Percentiles rank a stretch among this genome's conserved stretches.
These are phyloP conservation scores for Gryganskiella cystojenkinii DNA, from an alignment of 192 early-diverging fungal genomes.

Conservation along the genomic window DNA sequence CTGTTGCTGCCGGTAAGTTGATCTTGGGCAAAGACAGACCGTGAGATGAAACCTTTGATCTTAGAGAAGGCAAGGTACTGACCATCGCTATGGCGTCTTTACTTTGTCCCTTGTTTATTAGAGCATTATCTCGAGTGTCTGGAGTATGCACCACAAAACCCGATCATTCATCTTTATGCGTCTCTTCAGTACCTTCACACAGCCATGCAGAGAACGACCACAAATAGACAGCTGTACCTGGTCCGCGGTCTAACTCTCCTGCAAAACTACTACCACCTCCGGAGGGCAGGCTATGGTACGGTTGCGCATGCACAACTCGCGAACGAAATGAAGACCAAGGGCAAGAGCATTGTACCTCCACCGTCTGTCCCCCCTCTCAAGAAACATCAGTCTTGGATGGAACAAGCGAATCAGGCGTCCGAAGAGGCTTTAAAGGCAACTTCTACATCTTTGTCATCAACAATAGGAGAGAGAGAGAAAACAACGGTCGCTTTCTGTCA, in stretches of 20 bases:
- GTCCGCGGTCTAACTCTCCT: constrained; percentile 54
- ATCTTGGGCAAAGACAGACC: not conserved
- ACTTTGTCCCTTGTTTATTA: constrained; percentile 2
- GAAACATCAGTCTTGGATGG: constrained; percentile 9
- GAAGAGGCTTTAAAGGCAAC: not conserved
- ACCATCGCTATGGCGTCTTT: not conserved
- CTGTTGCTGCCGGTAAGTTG: constrained; percentile 67
- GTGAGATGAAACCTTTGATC: not conserved
- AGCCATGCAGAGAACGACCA: constrained; percentile 74
- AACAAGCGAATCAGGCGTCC: not conserved
- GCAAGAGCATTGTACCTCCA: not conserved
- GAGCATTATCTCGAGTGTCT: constrained; percentile 69
- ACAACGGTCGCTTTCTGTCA: constrained; percentile 12
- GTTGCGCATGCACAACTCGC: constrained; percentile 11
- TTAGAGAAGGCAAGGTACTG: not conserved
- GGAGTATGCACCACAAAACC: constrained; percentile 69
- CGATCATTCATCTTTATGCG: constrained; percentile 71
- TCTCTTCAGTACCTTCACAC: constrained; percentile 72
- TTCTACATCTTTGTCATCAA: not conserved
- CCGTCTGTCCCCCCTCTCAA: not conserved
- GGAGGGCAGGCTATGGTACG: constrained; percentile 23
- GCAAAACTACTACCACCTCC: constrained; percentile 40
- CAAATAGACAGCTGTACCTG: constrained; percentile 77
- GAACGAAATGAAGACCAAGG: constrained; percentile 13
- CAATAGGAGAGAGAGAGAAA: not conserved